Base-by-base conservation (phyloP, 108 stramenopile genomes). In the Seminavis robusta region DNA sequence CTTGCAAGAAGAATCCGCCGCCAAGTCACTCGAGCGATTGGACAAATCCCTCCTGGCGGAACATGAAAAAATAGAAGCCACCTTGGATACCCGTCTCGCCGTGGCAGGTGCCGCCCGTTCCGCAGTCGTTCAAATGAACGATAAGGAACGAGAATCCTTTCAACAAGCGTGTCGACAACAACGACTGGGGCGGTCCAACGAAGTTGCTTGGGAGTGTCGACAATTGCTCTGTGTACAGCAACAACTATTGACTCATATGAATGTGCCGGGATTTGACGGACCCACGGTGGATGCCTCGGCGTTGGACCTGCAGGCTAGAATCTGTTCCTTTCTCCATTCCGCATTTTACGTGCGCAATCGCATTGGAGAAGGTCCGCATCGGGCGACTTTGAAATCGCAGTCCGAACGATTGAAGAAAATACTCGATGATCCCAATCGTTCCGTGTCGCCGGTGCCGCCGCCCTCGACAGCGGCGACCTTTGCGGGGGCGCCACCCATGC, bases 241-340 rank as follows among this genome's bases (percentile, higher is more conserved):
- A 53, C 64, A 72, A 28, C 50, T 90, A 19, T 56, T 93, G 32
- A 66, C 81, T 2, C 83, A 78, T 50, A 61, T 84, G 9, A 54
- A 66, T 46, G 57, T 93, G 3, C 88, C 92, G 11, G 77, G 77
- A 16, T 93, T 93, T 63, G 62, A 77, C 23, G 84, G 87, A n/a
- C 84, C 92, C 11, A 81, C 88, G 0, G 83, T 85, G 4, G 92
- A 93, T 56, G 65, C 73, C 11, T 4, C 42, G 1, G 69, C 71
- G 28, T 59, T 93, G 15, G 42, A 68, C 4, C 50, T 67, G 11
- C 92, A 93, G 53, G 38, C 86, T 6, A 79, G 68, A 56, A 70
- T 93, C 16, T 93, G 92, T 33, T 70, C 83, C 28, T 83, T 83
- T 47, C 51, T 93, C 62, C 92, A 93, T 61, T 84, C 92, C 3